A percentile compares a stretch with the other conserved stretches of the same genome.
Evolutionary conservation across 768 basidiomycete species (phyloP).

Genomic region (Plicaturopsis crispa): DNA sequence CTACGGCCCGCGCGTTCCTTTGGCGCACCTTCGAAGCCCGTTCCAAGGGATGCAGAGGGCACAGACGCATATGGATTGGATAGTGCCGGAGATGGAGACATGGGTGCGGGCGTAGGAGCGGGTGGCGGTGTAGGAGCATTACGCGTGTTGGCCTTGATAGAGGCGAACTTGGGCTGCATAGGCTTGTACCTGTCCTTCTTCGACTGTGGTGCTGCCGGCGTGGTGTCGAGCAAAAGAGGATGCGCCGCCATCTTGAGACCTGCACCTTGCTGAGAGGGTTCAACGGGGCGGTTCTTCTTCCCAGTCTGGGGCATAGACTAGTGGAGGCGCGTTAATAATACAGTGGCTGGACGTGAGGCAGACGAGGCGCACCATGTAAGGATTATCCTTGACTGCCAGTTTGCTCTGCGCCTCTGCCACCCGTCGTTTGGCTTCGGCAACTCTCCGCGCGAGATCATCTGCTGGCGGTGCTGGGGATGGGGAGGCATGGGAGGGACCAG

Average conservation of each 20-base stretch:
- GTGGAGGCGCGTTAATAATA: not conserved
- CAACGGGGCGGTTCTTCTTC: conserved; percentile 48
- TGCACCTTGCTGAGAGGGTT: conserved; percentile 69
- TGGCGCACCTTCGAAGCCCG: conserved; percentile 66
- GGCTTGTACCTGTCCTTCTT: conserved; percentile 94
- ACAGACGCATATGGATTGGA: conserved; percentile 76
- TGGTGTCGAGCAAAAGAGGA: conserved; percentile 70
- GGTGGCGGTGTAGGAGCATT: conserved; percentile 58
- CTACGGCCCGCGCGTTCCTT: conserved; percentile 61
- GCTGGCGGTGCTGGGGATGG: conserved; percentile 25
- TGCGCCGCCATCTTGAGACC: conserved; percentile 90
- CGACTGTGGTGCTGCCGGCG: conserved; percentile 51
- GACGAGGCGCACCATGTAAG: conserved; percentile 66
- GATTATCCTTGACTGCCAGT: conserved; percentile 71
- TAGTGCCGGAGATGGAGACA: conserved; percentile 26
- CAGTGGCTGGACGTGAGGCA: too few species aligned
- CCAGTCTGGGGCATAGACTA: conserved; percentile 48
- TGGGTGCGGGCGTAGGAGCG: conserved; percentile 26
- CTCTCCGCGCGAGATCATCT: conserved; percentile 61
- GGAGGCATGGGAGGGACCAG: conserved; percentile 14
- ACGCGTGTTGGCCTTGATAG: conserved; percentile 87
- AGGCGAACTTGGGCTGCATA: conserved; percentile 98
- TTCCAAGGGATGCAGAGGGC: conserved; percentile 40
- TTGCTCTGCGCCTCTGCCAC: conserved; percentile 80
- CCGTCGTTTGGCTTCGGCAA: conserved; percentile 81